Evolutionary conservation across 2,329 filamentous ascomycete species (phyloP).

Genomic region (Aspergillus pseudotamarii): DNA sequence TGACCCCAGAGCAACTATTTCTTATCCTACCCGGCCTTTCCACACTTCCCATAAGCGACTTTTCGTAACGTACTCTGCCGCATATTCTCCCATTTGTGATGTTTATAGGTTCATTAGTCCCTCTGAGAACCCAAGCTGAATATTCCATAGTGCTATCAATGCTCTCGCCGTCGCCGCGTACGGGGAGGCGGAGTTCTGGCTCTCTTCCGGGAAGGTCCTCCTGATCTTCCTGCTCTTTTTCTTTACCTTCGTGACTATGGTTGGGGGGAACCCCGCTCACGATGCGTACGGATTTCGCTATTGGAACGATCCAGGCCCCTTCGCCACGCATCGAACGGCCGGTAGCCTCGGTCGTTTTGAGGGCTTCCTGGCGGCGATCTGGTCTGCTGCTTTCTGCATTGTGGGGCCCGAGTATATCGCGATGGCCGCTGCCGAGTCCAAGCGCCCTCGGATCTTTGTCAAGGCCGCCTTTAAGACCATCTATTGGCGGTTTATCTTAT

Average conservation of each 20-base stretch:
- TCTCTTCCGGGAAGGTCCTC: constrained; percentile 45
- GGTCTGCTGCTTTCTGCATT: constrained; percentile 65
- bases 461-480: constrained; percentile 73
- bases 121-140: not conserved
- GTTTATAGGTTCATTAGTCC: not conserved
- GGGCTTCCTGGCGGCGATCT: constrained; percentile 65
- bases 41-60: not conserved
- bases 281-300: constrained; percentile 71
- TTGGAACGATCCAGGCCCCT: constrained; percentile 65
- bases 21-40: not conserved
- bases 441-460: constrained; percentile 67
- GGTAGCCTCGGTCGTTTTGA: constrained; percentile 60
- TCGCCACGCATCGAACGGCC: constrained; percentile 62
- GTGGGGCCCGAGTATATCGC: constrained; percentile 59
- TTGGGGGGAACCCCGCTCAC: constrained; percentile 72
- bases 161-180: constrained; percentile 45
- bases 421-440: constrained; percentile 66
- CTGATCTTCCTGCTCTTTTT: constrained; percentile 29
- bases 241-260: constrained; percentile 72
- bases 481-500: constrained; percentile 71
- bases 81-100: not conserved
- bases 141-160: constrained; percentile 35
- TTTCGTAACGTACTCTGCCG: not conserved
- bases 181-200: constrained; percentile 52
- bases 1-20: not conserved